A percentile compares a stretch with the other conserved stretches of the same genome.
These are phyloP conservation scores for Moniliophthora roreri DNA, from an alignment of 1,284 basidiomycete genomes.

Conservation along the genomic window DNA sequence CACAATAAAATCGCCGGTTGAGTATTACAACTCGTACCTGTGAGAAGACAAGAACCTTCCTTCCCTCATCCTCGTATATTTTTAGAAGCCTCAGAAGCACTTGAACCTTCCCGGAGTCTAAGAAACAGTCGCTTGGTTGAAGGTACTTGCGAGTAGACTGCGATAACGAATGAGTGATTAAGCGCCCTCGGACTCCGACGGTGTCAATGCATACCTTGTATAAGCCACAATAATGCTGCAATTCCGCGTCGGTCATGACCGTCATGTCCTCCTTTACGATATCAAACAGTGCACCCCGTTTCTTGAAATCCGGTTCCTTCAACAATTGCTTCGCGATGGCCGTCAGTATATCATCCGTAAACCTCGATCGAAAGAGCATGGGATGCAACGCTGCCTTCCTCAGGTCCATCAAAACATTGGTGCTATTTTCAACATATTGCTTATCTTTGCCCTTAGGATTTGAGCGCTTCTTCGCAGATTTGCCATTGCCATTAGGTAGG, in stretches of 20 bases:
- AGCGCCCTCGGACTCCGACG: slow-evolving; percentile 11
- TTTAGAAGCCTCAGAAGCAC: slow-evolving; percentile 74
- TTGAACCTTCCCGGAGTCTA: slow-evolving; percentile 89
- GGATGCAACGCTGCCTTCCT: slow-evolving; percentile 96
- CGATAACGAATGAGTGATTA: slow-evolving; percentile 9
- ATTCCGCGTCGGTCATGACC: slow-evolving; percentile 93
- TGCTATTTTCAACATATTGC: slow-evolving; percentile 74
- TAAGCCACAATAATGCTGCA: slow-evolving; percentile 78
- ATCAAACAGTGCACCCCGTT: slow-evolving; percentile 74
- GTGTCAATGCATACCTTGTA: slow-evolving; percentile 66
- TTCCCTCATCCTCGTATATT: slow-evolving; percentile 67
- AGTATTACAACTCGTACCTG: slow-evolving; percentile 53
- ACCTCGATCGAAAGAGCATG: slow-evolving; percentile 88
- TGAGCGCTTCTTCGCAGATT: slow-evolving; percentile 37
- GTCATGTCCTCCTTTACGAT: slow-evolving; percentile 91
- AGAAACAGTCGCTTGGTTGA: slow-evolving; percentile 75
- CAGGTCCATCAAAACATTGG: slow-evolving; percentile 94
- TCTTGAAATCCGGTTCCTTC: slow-evolving; percentile 89
- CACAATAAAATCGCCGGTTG: background rate
- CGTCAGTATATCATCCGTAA: slow-evolving; percentile 75
- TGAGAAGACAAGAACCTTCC: slow-evolving; percentile 92
- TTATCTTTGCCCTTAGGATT: slow-evolving; percentile 54
- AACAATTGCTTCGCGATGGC: slow-evolving; percentile 81
- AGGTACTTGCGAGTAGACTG: slow-evolving; percentile 82
- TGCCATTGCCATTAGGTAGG: slow-evolving; percentile 33